Base-by-base conservation (phyloP, 2,329 filamentous ascomycete species). In the Aspergillus clavatus region DNA sequence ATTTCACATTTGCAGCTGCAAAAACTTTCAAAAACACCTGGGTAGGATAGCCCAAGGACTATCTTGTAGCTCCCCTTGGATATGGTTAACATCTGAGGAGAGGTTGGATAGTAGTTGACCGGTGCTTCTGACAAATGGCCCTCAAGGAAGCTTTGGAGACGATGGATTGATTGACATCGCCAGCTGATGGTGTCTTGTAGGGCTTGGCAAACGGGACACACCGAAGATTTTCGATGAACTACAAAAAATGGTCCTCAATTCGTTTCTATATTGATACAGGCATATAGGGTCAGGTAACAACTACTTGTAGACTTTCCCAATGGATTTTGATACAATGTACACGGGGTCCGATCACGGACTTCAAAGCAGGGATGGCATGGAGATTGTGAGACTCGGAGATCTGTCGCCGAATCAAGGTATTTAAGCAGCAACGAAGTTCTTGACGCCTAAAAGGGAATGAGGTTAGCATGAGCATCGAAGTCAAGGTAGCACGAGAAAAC, bases 371-470 rank as follows among this genome's bases (percentile, higher is more conserved):
- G 12, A 12, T 27, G 26, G 12, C 26, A 27, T 27, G 26, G n/a
- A n/a, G n/a, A n/a, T 27, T 27, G 8, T 1, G 26, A 27, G 26
- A 12, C 26, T 10, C 26, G 10, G 7, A 5, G 11, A 19, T 35
- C 11, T 8, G 31, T 11, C 16, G 12, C 18, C 2, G 11, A 8
- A 35, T 11, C 18, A 16, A n/a, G 31, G 31, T 28, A 40, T 45
- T 66, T 69, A 89, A 50, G 82, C 83, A 66, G 87, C 84, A 56
- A 96, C 76, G 65, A 97, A 96, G 52, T 72, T 75, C 82, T 91
- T 93, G 71, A 96, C 80, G 65, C 86, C 87, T 79, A 36, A 7
- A 39, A 43, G 40, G n/a, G 27, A 14, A 11, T 28, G 26, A 3
- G 3, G 40, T 56, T 54, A 55, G 53, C 36, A 19, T 29, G 14